Base-by-base conservation (phyloP, 768 basidiomycete genomes). In the Kwoniella bestiolae region DNA sequence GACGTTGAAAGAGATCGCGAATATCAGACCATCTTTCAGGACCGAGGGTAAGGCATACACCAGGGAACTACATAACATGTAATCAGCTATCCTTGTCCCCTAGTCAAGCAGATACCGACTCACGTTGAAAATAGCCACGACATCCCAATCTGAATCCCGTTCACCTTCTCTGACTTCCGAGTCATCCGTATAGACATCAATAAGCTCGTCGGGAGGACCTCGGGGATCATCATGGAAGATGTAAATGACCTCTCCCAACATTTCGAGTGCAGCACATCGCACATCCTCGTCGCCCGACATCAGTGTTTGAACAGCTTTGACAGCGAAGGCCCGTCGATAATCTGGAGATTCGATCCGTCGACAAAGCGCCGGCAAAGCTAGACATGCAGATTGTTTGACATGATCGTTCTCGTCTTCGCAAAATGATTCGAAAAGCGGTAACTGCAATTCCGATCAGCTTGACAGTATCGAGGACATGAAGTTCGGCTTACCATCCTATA, bases 211-310 rank as follows among this genome's bases (percentile, higher is more conserved):
- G 3, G 94, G 94, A 9, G 91, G 90, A 3, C 85, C 85, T 56
- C 87, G 84, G 0, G 76, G 68, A 64, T 83, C 81, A 35, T 85
- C 83, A 61, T 86, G 84, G 79, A 97, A 97, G 12, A 91, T 87
- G 77, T 90, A 87, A 61, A 96, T 85, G 35, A 95, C 88, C 80
- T 96, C 94, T 2, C 94, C 94, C 5, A 96, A 85, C 23, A 91
- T 86, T 76, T 96, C 94, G 32, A 95, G 85, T 2, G 90, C 87
- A 3, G 90, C 91, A 16, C 86, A 86, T 23, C 91, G 89, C 26
- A 96, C 92, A 18, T 86, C 83, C 16, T 68, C 65, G 7, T 63
- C 66, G 21, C 65, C 67, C 0, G 51, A 41, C 12, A 63, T 59
- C 25, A 95, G 86, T 2, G 85, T 83, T 5, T 86, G 60, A 34